phyloP scores from a whole-genome alignment of 768 basidiomycete species.

The Serendipita sp. region DNA sequence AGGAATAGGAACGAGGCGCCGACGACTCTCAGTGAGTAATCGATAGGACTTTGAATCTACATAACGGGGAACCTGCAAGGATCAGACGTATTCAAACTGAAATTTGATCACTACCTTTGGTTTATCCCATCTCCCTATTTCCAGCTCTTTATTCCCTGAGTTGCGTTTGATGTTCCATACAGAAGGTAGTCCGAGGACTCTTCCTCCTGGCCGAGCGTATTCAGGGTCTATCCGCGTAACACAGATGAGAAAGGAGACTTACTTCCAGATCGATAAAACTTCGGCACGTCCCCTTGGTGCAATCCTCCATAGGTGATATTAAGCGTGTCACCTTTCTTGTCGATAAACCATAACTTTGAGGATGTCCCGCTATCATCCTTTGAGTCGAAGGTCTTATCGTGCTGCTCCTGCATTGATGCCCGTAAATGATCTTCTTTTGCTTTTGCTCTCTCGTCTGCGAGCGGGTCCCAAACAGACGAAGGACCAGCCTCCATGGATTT shows the following conservation, averaged over 20 bases:
- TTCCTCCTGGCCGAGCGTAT: slow-evolving; percentile 29
- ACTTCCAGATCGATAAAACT: slow-evolving; percentile 44
- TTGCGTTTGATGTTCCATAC: slow-evolving; percentile 32
- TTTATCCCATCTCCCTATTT: slow-evolving; percentile 30
- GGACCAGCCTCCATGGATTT: too few species aligned
- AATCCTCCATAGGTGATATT: slow-evolving; percentile 55
- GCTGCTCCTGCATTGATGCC: too few species aligned
- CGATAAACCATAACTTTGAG: slow-evolving; percentile 5
- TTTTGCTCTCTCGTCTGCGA: background rate
- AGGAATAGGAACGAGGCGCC: slow-evolving; percentile 28
- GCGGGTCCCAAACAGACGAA: too few species aligned
- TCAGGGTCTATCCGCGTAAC: background rate
- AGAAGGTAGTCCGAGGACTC: slow-evolving; percentile 43
- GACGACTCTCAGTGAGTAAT: slow-evolving; percentile 37
- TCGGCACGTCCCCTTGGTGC: slow-evolving; percentile 47
- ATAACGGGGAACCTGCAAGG: slow-evolving; percentile 29
- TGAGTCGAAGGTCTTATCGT: too few species aligned
- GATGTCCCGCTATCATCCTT: too few species aligned
- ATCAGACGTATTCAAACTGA: background rate
- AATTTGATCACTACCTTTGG: slow-evolving; percentile 24
- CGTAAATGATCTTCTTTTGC: background rate
- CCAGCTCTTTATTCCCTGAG: slow-evolving; percentile 33
- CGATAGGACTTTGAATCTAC: slow-evolving; percentile 41
- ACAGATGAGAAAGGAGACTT: slow-evolving; percentile 17
- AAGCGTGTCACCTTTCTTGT: slow-evolving; percentile 41